phyloP scores from a whole-genome alignment of 2,329 filamentous ascomycete genomes.

The Colletotrichum spinosum region DNA sequence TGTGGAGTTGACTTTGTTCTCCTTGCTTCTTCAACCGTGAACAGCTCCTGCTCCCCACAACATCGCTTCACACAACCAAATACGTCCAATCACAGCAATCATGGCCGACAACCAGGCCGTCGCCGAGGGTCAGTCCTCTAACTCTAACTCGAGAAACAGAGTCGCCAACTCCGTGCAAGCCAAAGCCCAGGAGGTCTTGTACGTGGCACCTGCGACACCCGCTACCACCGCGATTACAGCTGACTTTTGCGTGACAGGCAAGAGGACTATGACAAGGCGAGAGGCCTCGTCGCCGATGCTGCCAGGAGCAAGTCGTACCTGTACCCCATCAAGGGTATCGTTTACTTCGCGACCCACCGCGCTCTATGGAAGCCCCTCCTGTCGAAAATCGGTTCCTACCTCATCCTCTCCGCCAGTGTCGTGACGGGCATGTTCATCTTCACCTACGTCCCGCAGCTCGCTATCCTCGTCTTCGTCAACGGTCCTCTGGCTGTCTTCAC shows the following conservation, averaged over 20 bases:
- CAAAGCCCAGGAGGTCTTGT: constrained; percentile 65
- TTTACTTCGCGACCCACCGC: constrained; percentile 68
- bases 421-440: constrained; percentile 87
- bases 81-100: background rate
- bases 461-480: constrained; percentile 84
- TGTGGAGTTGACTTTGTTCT: background rate
- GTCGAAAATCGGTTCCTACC: constrained; percentile 67
- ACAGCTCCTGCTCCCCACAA: background rate
- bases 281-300: constrained; percentile 73
- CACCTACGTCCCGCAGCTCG: constrained; percentile 87
- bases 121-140: constrained; percentile 21
- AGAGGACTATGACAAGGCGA: constrained; percentile 79
- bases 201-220: constrained; percentile 36
- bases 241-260: constrained; percentile 54
- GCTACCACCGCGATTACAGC: background rate
- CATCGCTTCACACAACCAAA: background rate
- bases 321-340: constrained; percentile 82
- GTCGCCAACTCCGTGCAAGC: constrained; percentile 54
- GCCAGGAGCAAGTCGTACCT: constrained; percentile 76
- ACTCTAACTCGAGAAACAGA: constrained; percentile 34
- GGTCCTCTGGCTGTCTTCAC: constrained; percentile 84
- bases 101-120: constrained; percentile 32
- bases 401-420: constrained; percentile 78
- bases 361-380: constrained; percentile 70
- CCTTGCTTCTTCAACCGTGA: background rate